Percentiles rank a stretch among this genome's conserved stretches.
These are phyloP conservation scores for Paralagenidium karlingii DNA, from an alignment of 352 stramenopile genomes.

Conservation along the genomic window DNA sequence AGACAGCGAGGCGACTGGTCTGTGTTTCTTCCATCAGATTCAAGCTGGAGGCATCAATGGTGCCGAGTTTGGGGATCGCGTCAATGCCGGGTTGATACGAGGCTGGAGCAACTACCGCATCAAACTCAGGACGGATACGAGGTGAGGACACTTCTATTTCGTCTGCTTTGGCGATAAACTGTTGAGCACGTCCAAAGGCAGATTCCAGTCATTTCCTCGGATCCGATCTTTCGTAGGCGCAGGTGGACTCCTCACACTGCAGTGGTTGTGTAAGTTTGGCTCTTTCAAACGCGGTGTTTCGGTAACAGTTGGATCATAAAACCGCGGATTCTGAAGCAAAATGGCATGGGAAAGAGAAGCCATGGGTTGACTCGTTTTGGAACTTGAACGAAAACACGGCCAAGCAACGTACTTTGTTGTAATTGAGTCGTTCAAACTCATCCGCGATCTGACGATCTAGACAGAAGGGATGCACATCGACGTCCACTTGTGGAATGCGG, in stretches of 20 bases:
- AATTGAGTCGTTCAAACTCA: slow-evolving; percentile 50
- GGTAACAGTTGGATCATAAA: slow-evolving; percentile 43
- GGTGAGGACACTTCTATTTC: slow-evolving; percentile 42
- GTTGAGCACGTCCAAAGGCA: slow-evolving; percentile 3
- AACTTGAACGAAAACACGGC: background rate
- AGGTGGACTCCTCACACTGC: slow-evolving; percentile 22
- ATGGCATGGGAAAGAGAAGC: background rate
- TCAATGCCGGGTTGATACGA: slow-evolving; percentile 33
- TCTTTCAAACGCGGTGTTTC: slow-evolving; percentile 23
- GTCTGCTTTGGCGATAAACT: slow-evolving; percentile 57
- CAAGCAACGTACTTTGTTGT: slow-evolving; percentile 55
- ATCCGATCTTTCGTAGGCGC: background rate
- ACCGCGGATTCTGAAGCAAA: slow-evolving; percentile 40
- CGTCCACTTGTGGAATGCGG: slow-evolving; percentile 34
- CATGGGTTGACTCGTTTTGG: too few species aligned
- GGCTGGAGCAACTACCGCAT: slow-evolving; percentile 14
- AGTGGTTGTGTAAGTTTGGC: slow-evolving; percentile 68
- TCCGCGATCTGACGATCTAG: slow-evolving; percentile 61
- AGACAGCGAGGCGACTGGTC: background rate
- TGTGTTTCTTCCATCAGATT: slow-evolving; percentile 6
- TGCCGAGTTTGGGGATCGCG: slow-evolving; percentile 24
- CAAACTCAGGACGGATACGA: slow-evolving; percentile 37
- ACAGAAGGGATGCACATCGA: slow-evolving; percentile 62
- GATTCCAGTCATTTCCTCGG: background rate
- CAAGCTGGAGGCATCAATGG: slow-evolving; percentile 29